Conservation (phyloP, 148 eudicot species). For the Camellia granthamiana region DNA sequence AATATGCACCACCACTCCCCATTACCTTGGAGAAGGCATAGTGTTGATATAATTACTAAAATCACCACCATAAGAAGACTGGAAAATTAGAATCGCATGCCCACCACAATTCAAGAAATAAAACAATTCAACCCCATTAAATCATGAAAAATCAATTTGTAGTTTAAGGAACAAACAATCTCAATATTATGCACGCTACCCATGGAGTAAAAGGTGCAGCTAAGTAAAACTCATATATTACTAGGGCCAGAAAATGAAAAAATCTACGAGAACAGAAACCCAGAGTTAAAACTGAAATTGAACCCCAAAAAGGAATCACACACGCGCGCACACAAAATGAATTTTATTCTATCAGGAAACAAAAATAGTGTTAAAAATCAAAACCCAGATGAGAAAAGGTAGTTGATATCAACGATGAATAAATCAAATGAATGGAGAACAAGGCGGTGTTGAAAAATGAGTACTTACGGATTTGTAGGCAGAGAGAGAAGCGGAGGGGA, state of each 20-base stretch:
- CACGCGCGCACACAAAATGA: background rate
- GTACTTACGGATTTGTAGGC: slow-evolving; percentile 21
- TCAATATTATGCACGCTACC: background rate
- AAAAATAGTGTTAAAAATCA: too few relatives aligned
- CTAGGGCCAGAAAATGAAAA: background rate
- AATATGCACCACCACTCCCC: background rate
- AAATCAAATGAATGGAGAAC: background rate
- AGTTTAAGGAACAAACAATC: background rate
- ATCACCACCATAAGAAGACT: background rate
- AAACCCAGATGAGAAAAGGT: background rate
- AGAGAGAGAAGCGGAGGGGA: slow-evolving; percentile 17
- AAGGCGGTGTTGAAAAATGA: background rate
- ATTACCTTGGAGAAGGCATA: background rate
- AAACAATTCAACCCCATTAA: background rate
- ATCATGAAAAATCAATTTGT: background rate
- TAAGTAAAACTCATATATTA: background rate
- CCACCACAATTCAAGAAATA: background rate
- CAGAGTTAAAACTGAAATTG: too few relatives aligned
- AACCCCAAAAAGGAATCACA: background rate
- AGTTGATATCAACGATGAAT: background rate
- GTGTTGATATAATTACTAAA: background rate
- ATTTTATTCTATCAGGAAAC: too few relatives aligned
- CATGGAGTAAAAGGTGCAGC: background rate
- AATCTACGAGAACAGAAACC: background rate
- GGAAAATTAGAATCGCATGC: background rate